Evolutionary conservation across 257 asterid genomes (phyloP).

Genomic region (Salvia splendens): DNA sequence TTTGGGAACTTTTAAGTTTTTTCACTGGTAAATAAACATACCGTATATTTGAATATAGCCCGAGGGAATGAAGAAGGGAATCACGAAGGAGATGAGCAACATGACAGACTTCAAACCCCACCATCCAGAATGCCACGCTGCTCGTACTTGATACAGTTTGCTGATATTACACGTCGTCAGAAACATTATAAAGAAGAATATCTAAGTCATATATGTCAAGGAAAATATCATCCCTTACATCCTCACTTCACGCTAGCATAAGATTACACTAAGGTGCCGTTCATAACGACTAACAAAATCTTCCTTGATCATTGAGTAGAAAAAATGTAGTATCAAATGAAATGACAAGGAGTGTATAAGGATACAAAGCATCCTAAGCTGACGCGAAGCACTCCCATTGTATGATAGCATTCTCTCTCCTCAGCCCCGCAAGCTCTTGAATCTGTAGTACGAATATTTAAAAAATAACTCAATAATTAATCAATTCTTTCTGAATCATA

Average conservation of each 20-base stretch:
- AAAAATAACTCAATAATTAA: neutral
- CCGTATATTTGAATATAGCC: constrained; percentile 78
- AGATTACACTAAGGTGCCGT: too few relatives aligned
- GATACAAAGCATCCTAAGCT: constrained; percentile 97
- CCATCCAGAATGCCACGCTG: constrained; percentile 85
- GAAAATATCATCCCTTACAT: constrained; percentile 22
- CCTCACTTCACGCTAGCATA: neutral
- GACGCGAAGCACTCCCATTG: constrained; percentile 95
- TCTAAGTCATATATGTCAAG: constrained; percentile 58
- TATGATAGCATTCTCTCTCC: constrained; percentile 65
- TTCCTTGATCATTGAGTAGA: neutral
- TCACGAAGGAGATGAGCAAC: constrained; percentile 48
- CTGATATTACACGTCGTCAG: constrained; percentile 59
- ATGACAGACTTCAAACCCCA: constrained; percentile 65
- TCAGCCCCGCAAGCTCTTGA: constrained; percentile 70
- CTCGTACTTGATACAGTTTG: constrained; percentile 54
- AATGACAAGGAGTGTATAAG: constrained; percentile 23
- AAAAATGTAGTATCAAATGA: neutral
- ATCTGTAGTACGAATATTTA: constrained; percentile 47
- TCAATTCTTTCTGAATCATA: neutral
- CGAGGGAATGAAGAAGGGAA: constrained; percentile 79
- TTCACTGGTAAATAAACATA: constrained; percentile 25
- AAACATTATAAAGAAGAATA: constrained; percentile 78
- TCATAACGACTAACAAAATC: too few relatives aligned
- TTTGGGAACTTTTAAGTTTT: neutral